These are phyloP conservation scores for Fomitopsis betulina DNA, from an alignment of 1,284 basidiomycete genomes.

Conservation along the genomic window DNA sequence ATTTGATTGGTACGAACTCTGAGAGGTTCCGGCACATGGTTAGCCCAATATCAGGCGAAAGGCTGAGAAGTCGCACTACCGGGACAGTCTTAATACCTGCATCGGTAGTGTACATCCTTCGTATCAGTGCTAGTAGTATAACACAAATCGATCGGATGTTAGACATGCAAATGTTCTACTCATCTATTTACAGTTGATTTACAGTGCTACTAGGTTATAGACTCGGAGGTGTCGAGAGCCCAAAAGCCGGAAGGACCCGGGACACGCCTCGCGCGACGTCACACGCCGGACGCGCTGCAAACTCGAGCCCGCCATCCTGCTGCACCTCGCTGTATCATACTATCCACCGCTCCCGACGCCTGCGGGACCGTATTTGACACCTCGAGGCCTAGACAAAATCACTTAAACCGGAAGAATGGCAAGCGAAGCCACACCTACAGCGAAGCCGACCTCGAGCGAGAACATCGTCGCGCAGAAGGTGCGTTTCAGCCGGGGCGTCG, in stretches of 20 bases:
- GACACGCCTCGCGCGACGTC: slow-evolving; percentile 1
- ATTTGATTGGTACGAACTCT: too few relatives aligned
- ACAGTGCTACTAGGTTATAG: too few relatives aligned
- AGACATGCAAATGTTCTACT: too few relatives aligned
- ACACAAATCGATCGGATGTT: too few relatives aligned
- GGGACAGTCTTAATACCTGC: too few relatives aligned
- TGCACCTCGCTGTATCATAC: background rate
- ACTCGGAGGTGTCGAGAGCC: background rate
- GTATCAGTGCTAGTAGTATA: too few relatives aligned
- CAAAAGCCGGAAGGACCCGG: background rate
- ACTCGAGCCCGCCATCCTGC: background rate
- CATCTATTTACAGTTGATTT: too few relatives aligned
- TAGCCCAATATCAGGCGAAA: too few relatives aligned
- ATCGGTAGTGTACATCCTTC: too few relatives aligned
- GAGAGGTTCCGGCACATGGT: too few relatives aligned
- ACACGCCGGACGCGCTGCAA: background rate
- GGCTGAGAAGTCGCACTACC: too few relatives aligned
- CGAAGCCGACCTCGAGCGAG: slow-evolving; percentile 74
- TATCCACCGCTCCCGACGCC: background rate
- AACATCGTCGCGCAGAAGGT: slow-evolving; percentile 86
- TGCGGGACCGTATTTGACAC: background rate
- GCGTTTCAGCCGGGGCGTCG: slow-evolving; percentile 16
- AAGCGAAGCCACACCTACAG: slow-evolving; percentile 3
- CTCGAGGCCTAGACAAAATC: background rate
- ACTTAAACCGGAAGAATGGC: background rate